Conservation (phyloP, 1,139 yeast genomes). For the Saccharomyces hybrid region DNA sequence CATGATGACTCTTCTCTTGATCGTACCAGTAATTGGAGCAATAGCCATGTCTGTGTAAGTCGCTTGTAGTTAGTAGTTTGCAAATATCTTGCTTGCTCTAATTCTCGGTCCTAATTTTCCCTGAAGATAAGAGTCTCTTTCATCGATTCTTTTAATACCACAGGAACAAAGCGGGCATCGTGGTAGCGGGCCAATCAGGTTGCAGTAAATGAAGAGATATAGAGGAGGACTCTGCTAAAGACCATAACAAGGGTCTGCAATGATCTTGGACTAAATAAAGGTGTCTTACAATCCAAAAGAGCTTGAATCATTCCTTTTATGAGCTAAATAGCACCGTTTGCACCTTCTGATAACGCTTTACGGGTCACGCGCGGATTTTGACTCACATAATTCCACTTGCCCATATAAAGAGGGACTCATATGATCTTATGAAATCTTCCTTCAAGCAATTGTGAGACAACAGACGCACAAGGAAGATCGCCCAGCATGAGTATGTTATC, state of each 20-base stretch:
- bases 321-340: neutral
- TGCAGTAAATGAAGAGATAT: neutral
- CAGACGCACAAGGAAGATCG: neutral
- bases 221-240: neutral
- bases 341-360: neutral
- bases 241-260: neutral
- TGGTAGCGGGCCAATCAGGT: neutral
- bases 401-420: neutral
- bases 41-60: slow-evolving; percentile 40
- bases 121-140: neutral
- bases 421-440: neutral
- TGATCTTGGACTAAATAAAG: neutral
- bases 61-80: neutral
- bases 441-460: neutral
- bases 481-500: slow-evolving; percentile 1
- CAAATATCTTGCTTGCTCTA: neutral
- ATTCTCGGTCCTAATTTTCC: neutral
- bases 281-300: neutral
- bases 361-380: neutral
- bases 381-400: neutral
- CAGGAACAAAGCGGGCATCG: slow-evolving; percentile 1
- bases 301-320: neutral
- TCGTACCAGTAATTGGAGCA: slow-evolving; percentile 83
- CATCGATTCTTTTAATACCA: neutral
- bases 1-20: slow-evolving; percentile 73